These are phyloP conservation scores for Mycena crocata DNA, from an alignment of 768 basidiomycete species.

Conservation along the genomic window DNA sequence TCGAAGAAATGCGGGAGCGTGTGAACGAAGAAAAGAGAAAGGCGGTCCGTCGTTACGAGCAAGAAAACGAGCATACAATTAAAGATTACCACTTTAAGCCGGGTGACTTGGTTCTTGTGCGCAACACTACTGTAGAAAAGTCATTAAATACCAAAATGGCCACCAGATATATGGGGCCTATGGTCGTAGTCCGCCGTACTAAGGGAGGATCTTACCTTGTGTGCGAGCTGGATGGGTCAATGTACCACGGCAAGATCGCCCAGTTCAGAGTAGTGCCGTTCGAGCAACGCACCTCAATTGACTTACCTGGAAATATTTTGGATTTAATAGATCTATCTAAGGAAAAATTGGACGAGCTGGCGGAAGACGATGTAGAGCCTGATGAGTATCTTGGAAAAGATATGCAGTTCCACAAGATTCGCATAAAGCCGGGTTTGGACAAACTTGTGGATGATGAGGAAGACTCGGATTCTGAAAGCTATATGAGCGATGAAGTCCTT, in stretches of 20 bases:
- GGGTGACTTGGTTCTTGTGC: slow-evolving; percentile 42
- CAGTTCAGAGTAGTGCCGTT: slow-evolving; percentile 33
- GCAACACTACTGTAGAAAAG: slow-evolving; percentile 47
- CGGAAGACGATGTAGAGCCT: not conserved
- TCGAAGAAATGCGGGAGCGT: slow-evolving; percentile 3
- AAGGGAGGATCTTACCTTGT: slow-evolving; percentile 38
- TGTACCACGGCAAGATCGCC: not conserved
- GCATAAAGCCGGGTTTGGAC: not conserved
- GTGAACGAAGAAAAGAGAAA: not conserved
- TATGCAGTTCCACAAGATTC: not conserved
- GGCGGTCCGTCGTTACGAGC: not conserved
- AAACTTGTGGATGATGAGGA: not conserved
- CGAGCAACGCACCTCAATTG: slow-evolving; percentile 1
- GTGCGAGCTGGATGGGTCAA: slow-evolving; percentile 5
- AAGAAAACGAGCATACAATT: slow-evolving; percentile 31
- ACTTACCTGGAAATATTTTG: not conserved
- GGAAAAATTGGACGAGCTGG: not conserved
- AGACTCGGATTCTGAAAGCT: not conserved
- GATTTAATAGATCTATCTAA: not conserved
- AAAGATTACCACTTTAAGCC: slow-evolving; percentile 41
- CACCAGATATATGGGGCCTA: slow-evolving; percentile 46
- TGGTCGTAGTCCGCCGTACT: slow-evolving; percentile 42
- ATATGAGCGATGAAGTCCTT: not conserved
- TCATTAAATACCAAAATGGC: slow-evolving; percentile 43
- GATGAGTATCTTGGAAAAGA: slow-evolving; percentile 4